phyloP scores from a whole-genome alignment of 176 grass and related monocot genomes.

The Phoenix roebelenii region DNA sequence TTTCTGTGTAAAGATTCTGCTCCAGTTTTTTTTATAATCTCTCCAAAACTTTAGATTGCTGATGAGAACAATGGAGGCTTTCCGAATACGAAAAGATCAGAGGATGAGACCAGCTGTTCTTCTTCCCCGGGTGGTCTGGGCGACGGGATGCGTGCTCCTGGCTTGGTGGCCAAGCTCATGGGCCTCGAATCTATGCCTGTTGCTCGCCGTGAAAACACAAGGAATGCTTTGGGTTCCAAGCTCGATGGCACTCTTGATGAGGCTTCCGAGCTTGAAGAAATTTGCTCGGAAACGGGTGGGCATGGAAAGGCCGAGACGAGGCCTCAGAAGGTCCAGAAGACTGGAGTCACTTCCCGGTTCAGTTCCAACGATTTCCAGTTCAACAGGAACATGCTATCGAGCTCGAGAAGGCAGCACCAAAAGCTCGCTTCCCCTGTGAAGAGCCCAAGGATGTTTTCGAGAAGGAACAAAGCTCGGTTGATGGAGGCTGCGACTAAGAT shows the following conservation, averaged over 20 bases:
- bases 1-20: too few species aligned
- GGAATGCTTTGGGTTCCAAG: neutral
- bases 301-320: neutral
- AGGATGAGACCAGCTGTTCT: neutral
- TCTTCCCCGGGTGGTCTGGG: constrained; percentile 3
- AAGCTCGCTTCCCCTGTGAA: constrained; percentile 36
- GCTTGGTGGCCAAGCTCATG: constrained; percentile 72
- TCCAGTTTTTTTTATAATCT: too few species aligned
- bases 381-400: constrained; percentile 7
- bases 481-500: constrained; percentile 57
- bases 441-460: constrained; percentile 51
- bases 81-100: too few species aligned
- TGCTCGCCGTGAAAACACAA: constrained; percentile 2
- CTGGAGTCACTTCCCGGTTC: neutral
- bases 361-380: constrained; percentile 6
- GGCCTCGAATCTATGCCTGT: constrained; percentile 56
- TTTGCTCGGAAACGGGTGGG: neutral
- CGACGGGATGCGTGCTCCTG: constrained; percentile 13
- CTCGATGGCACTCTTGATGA: neutral
- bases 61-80: too few species aligned
- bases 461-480: constrained; percentile 45
- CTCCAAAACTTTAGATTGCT: too few species aligned
- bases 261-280: neutral
- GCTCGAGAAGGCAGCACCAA: constrained; percentile 9
- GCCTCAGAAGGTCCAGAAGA: neutral